Conservation (phyloP, 2,329 filamentous ascomycete species). For the Plenodomus biglobosus region DNA sequence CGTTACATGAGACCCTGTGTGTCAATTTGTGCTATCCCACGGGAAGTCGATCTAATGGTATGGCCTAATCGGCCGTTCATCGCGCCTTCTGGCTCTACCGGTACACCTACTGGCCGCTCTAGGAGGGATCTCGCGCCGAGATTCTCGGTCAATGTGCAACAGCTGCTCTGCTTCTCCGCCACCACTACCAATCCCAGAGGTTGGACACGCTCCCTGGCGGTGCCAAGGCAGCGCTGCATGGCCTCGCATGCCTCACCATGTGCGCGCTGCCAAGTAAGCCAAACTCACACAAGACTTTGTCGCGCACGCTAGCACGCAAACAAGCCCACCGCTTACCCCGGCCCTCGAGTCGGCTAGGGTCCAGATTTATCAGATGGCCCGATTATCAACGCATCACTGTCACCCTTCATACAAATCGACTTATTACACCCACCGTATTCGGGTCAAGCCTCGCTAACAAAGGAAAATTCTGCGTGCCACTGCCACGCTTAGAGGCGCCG, state of each 20-base stretch:
- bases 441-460: slow-evolving; percentile 1
- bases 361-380: slow-evolving; percentile 38
- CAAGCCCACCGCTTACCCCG: slow-evolving; percentile 19
- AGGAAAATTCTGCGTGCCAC: slow-evolving; percentile 1
- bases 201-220: background rate
- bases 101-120: background rate
- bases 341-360: slow-evolving; percentile 12
- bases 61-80: slow-evolving; percentile 9
- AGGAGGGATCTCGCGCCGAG: background rate
- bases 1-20: slow-evolving; percentile 3
- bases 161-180: background rate
- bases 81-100: background rate
- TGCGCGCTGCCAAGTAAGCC: slow-evolving; percentile 23
- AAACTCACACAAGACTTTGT: slow-evolving; percentile 24
- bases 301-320: slow-evolving; percentile 13
- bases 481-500: slow-evolving; percentile 3
- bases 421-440: background rate
- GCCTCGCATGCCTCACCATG: background rate
- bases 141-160: background rate
- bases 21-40: slow-evolving; percentile 6
- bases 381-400: slow-evolving; percentile 17
- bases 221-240: background rate
- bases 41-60: background rate
- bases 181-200: background rate
- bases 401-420: slow-evolving; percentile 15